Evolutionary conservation across 2,329 filamentous ascomycete species (phyloP), one percentile per base, ranked within the genome.

Genomic region (Sclerotinia trifoliorum): DNA sequence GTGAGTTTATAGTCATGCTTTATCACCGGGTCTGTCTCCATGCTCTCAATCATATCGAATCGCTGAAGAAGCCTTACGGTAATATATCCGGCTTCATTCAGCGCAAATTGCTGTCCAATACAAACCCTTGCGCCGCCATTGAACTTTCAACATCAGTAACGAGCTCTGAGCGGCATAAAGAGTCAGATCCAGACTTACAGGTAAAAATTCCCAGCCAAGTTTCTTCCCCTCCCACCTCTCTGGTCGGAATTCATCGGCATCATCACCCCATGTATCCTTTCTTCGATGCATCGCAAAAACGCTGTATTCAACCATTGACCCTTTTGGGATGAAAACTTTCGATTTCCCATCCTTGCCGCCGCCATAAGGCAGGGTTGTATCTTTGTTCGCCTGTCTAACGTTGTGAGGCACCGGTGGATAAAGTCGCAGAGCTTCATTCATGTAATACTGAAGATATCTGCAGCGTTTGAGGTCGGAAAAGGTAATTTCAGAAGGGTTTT

Each of bases 1-100:
- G 69, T 72, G n/a, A 72, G 17, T 29, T 60, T 71, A 29, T 68
- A 24, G 24, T 69, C 64, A 60, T 72, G 66, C 39, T 46, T 46
- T 83, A 84, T 69, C 90, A 90, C 78, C 83, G 83, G 1, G 1
- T 87, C 86, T 2, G 88, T 89, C 21, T 65, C 66, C 60, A 71
- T 82, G 85, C 56, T 67, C 29, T 66, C 51, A 26, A 70, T 60
- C 49, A 42, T 62, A 21, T 70, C 67, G 35, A 70, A 70, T 21
- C 67, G 56, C 49, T 71, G 70, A 15, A 70, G 42, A 39, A 70
- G 49, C n/a, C 70, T 51, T 6, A 67, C 58, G 19, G 32, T 65
- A 8, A 70, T 26, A 49, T 70, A 71, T 21, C 57, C 46, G 6
- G 69, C 64, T n/a, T 69, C 69, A 6, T 67, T 70, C 21, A 70